Conservation (phyloP, 768 basidiomycete species). For the Lentinus brumalis region DNA sequence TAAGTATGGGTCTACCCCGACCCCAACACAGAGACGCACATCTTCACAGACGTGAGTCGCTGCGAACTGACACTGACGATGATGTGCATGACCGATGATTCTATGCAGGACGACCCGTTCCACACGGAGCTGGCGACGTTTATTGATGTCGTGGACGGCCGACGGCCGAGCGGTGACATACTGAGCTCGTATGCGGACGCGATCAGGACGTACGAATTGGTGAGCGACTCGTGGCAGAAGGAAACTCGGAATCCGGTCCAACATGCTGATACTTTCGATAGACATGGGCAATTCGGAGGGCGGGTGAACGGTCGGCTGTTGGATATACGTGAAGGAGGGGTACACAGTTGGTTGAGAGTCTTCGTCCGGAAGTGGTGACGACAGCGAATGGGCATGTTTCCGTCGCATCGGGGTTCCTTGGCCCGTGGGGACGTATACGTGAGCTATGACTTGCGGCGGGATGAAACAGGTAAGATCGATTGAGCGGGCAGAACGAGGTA, state of each 20-base stretch:
- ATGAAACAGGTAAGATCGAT: too few relatives aligned
- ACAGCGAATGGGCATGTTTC: too few relatives aligned
- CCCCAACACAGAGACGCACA: slow-evolving; percentile 40
- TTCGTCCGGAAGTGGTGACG: too few relatives aligned
- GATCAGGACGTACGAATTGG: slow-evolving; percentile 41
- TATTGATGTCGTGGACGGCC: slow-evolving; percentile 41
- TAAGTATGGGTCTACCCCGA: slow-evolving; percentile 13
- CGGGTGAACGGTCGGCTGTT: slow-evolving; percentile 8
- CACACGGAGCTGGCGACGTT: slow-evolving; percentile 18
- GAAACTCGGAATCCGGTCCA: neutral
- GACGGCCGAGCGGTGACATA: slow-evolving; percentile 31
- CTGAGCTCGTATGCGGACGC: slow-evolving; percentile 45
- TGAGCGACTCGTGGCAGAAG: slow-evolving; percentile 1
- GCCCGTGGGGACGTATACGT: too few relatives aligned
- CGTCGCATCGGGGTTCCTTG: too few relatives aligned
- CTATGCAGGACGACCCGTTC: slow-evolving; percentile 22
- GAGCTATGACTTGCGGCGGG: too few relatives aligned
- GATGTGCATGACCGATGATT: too few relatives aligned
- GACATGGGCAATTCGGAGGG: slow-evolving; percentile 17
- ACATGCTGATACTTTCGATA: neutral
- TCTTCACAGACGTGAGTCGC: slow-evolving; percentile 28
- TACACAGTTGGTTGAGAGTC: neutral
- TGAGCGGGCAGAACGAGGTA: too few relatives aligned
- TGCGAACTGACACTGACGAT: neutral
- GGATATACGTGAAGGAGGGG: neutral